Evolutionary conservation across 140 eudicot species (phyloP), one percentile per base, ranked within the genome.

Genomic region (Anethum foeniculum): DNA sequence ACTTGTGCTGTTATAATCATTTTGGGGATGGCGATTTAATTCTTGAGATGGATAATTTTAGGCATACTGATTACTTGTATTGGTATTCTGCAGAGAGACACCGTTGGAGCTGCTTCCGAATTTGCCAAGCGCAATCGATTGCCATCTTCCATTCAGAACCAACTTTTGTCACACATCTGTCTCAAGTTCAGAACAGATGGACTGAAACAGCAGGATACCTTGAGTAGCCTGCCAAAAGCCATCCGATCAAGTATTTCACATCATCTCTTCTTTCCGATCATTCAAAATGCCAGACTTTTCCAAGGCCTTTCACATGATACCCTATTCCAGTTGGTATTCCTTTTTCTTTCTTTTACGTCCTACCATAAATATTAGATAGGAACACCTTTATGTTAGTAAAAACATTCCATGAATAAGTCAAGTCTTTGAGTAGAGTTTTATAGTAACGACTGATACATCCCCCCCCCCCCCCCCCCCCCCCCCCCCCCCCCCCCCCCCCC

Each of bases 191-290:
- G 90, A 83, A 88, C 98, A 1, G 91, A 91, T 43, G 96, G 92
- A 25, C 46, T 93, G 68, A 91, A 96, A 79, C 99, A 91, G 79
- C 91, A 96, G 36, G 97, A 93, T 75, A 90, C 90, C 49, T 76
- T 93, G 49, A 91, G 86, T 64, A 83, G 80, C 39, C 89, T 96
- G 82, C 99, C 99, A 8, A 96, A 93, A 81, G 98, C 99, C 47
- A 88, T 96, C 30, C 93, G 96, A 56, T 93, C 98, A 39, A 91
- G 93, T 92, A 96, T 96, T 82, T 86, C 97, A 41, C 93, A 90
- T 82, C 86, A 89, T 81, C 89, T 96, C 28, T 93, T 96, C 84
- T 83, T 86, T 80, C 96, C 97, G 18, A 80, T 93, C 7, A 90
- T 96, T 84, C 92, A 88, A 77, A 91, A 87, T 71, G 94, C 89